Conservation (phyloP, 768 basidiomycete genomes). For the Pleurotus giganteus region DNA sequence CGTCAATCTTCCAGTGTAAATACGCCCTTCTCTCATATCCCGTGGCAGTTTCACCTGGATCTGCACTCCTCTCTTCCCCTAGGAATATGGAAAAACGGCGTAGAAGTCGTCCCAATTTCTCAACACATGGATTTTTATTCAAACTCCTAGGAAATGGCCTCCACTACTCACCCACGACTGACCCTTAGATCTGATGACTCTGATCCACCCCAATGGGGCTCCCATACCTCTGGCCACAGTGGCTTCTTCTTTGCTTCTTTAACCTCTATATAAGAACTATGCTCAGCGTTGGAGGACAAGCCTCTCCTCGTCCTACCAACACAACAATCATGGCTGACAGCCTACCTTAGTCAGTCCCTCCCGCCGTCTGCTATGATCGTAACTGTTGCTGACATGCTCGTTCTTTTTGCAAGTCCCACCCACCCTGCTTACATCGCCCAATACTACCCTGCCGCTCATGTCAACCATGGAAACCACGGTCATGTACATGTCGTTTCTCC, state of each 20-base stretch:
- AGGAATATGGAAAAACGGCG: constrained; percentile 4
- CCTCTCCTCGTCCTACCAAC: constrained; percentile 37
- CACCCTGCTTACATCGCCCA: constrained; percentile 41
- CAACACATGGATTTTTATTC: constrained; percentile 12
- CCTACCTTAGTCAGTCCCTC: constrained; percentile 51
- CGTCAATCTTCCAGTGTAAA: constrained; percentile 6
- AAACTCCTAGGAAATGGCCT: constrained; percentile 43
- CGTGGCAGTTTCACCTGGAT: constrained; percentile 3
- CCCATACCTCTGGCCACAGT: constrained; percentile 33
- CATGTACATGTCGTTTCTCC: constrained; percentile 49
- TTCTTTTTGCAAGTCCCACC: constrained; percentile 30
- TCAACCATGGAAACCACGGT: constrained; percentile 37
- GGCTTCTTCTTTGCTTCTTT: constrained; percentile 37
- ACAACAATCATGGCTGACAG: constrained; percentile 43
- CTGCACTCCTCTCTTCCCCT: not conserved
- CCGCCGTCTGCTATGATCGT: constrained; percentile 7
- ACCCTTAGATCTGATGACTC: constrained; percentile 75
- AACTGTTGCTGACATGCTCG: constrained; percentile 18
- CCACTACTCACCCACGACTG: constrained; percentile 44
- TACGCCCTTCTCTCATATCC: not conserved
- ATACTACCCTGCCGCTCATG: constrained; percentile 37
- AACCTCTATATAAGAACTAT: constrained; percentile 53
- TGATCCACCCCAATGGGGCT: constrained; percentile 50
- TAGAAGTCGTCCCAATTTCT: constrained; percentile 8
- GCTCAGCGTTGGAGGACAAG: constrained; percentile 36